Conservation (phyloP, 2,329 filamentous ascomycete genomes). For the Aureobasidium sp. region DNA sequence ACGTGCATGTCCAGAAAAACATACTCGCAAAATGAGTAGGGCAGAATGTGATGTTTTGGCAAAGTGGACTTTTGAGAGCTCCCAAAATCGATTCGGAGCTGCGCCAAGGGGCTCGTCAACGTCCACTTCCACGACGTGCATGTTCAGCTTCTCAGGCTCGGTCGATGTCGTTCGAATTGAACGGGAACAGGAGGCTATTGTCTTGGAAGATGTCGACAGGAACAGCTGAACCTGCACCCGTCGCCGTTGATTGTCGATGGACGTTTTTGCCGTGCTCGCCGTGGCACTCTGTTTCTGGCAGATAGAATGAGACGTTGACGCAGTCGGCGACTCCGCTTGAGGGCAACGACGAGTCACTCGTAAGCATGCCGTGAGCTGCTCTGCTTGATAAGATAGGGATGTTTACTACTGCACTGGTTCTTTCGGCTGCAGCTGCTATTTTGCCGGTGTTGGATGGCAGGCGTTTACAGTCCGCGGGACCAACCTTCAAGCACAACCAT, state of each 20-base stretch:
- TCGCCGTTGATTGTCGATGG: neutral
- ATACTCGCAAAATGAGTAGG: neutral
- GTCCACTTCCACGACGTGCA: neutral
- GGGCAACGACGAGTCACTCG: neutral
- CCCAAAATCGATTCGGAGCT: no score
- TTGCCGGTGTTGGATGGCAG: neutral
- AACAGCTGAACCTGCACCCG: neutral
- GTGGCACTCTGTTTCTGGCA: neutral
- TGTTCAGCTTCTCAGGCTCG: no score
- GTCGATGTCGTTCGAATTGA: neutral
- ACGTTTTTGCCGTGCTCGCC: conserved; percentile 6
- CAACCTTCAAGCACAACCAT: neutral
- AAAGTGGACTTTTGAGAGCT: neutral
- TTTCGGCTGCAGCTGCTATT: neutral
- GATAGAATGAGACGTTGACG: neutral
- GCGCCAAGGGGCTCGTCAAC: neutral
- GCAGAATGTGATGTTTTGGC: neutral
- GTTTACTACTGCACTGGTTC: neutral
- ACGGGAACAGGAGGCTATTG: neutral
- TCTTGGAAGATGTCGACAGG: neutral
- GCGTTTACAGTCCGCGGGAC: neutral
- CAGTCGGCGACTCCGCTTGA: neutral
- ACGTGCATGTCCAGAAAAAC: neutral
- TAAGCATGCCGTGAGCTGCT: neutral
- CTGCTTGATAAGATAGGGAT: neutral